A percentile compares a stretch with the other conserved stretches of the same genome.
phyloP scores from a whole-genome alignment of 805 yeast genomes.

The Metschnikowia cubensis region DNA sequence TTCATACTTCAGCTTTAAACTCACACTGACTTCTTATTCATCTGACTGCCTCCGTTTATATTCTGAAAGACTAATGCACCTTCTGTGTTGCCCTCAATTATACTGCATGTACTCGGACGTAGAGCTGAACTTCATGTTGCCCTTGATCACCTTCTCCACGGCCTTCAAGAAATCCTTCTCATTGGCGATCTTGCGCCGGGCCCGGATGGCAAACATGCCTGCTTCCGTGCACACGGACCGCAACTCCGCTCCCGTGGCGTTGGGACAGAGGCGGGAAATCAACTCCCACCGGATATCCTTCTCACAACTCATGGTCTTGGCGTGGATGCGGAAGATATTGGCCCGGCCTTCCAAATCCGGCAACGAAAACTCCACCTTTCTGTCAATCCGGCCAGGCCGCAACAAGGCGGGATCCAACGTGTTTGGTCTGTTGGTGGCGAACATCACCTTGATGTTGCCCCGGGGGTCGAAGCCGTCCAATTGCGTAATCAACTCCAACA shows the following conservation, averaged over 20 bases:
- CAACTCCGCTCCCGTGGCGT: slow-evolving; percentile 97
- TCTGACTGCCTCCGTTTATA: background rate
- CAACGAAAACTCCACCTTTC: slow-evolving; percentile 94
- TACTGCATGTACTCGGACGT: slow-evolving; percentile 99
- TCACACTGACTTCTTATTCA: background rate
- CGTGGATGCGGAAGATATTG: slow-evolving; percentile 93
- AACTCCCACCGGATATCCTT: slow-evolving; percentile 98
- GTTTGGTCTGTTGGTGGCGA: slow-evolving; percentile 98
- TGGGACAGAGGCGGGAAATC: slow-evolving; percentile 95
- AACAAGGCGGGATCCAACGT: slow-evolving; percentile 95
- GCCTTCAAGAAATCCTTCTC: slow-evolving; percentile 98
- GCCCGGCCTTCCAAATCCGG: slow-evolving; percentile 99
- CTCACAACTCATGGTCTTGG: slow-evolving; percentile 97
- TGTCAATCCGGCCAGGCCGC: slow-evolving; percentile 98
- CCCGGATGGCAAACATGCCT: slow-evolving; percentile 99
- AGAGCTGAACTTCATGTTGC: slow-evolving; percentile 94
- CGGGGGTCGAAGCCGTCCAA: slow-evolving; percentile 98
- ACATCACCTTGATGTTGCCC: slow-evolving; percentile 98
- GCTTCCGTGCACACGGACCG: slow-evolving; percentile 99
- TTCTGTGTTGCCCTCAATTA: slow-evolving; percentile 44
- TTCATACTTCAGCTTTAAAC: too few relatives aligned
- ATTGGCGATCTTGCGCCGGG: slow-evolving; percentile 95
- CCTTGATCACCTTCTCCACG: slow-evolving; percentile 97
- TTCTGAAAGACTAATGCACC: background rate
- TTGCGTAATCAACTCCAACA: slow-evolving; percentile 97